Evolutionary conservation across 1,139 yeast genomes (phyloP).

Genomic region (Sugiyamaella xylanicola): DNA sequence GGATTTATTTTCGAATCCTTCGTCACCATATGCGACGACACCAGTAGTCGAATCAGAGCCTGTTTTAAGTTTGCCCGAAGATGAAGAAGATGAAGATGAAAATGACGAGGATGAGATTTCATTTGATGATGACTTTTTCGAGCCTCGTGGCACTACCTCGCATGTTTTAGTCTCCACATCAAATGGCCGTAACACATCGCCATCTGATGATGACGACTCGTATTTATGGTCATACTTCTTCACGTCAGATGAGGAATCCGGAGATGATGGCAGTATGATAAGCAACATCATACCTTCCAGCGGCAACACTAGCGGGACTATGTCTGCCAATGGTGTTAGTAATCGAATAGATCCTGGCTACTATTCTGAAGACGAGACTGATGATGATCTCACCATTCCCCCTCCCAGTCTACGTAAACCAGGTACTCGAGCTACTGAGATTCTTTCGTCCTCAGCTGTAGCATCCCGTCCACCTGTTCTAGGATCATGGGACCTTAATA

Average conservation of each 20-base stretch:
- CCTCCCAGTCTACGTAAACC: slow-evolving; percentile 61
- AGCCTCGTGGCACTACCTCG: slow-evolving; percentile 26
- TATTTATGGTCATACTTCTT: slow-evolving; percentile 47
- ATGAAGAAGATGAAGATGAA: slow-evolving; percentile 44
- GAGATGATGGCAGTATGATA: slow-evolving; percentile 39
- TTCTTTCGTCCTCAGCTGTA: slow-evolving; percentile 77
- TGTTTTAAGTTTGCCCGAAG: slow-evolving; percentile 21
- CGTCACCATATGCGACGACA: slow-evolving; percentile 28
- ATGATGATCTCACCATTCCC: slow-evolving; percentile 79
- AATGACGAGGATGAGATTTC: slow-evolving; percentile 41
- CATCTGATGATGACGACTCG: slow-evolving; percentile 38
- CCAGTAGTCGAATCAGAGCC: slow-evolving; percentile 36
- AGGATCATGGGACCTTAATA: slow-evolving; percentile 89
- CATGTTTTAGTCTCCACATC: slow-evolving; percentile 20
- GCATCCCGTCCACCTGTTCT: slow-evolving; percentile 89
- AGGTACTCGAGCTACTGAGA: slow-evolving; percentile 82
- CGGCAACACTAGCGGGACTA: slow-evolving; percentile 1
- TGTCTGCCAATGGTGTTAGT: slow-evolving; percentile 12
- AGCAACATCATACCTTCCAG: slow-evolving; percentile 13
- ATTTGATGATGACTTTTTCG: slow-evolving; percentile 40
- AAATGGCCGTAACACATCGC: slow-evolving; percentile 9
- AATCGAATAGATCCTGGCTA: slow-evolving; percentile 38
- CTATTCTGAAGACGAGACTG: slow-evolving; percentile 79
- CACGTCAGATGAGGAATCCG: slow-evolving; percentile 39
- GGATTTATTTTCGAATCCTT: slow-evolving; percentile 31